A percentile compares a stretch with the other conserved stretches of the same genome.
Evolutionary conservation across 2,329 filamentous ascomycete species (phyloP).

Genomic region (Colletotrichum phormii): DNA sequence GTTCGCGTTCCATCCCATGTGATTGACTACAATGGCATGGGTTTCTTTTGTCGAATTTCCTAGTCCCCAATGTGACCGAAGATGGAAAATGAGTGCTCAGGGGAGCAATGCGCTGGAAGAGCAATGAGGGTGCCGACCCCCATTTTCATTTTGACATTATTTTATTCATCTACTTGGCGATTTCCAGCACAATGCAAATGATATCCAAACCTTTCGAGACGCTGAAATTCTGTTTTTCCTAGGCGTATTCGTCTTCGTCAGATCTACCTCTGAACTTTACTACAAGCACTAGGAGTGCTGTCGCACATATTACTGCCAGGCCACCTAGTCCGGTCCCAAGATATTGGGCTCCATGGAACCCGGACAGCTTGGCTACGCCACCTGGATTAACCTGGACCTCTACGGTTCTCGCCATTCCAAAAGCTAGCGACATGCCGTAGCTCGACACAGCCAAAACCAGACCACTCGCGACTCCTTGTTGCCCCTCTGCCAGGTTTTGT

Average conservation of each 20-base stretch:
- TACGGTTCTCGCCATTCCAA: conserved; percentile 74
- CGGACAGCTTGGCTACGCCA: conserved; percentile 43
- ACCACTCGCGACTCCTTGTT: conserved; percentile 60
- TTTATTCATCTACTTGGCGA: not conserved
- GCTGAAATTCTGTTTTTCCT: not conserved
- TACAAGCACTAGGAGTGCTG: not conserved
- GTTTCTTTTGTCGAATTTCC: not conserved
- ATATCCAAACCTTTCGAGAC: not conserved
- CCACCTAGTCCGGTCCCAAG: conserved; percentile 52
- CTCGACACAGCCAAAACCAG: conserved; percentile 74
- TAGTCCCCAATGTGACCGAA: not conserved
- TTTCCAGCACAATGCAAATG: not conserved
- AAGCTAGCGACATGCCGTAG: conserved; percentile 73
- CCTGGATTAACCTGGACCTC: conserved; percentile 54
- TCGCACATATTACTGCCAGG: not conserved
- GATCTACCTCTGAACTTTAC: not conserved
- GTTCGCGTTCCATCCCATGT: not conserved
- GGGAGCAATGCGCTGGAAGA: not conserved
- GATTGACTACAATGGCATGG: not conserved
- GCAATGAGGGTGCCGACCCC: not conserved
- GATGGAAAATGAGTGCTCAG: not conserved
- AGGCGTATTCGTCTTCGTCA: not conserved
- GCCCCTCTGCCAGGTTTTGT: conserved; percentile 57
- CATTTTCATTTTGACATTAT: not conserved
- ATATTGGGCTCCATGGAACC: conserved; percentile 52